Evolutionary conservation across 306 rosid species (phyloP), one percentile per base, ranked within the genome.

Genomic region (Fragaria vesca): DNA sequence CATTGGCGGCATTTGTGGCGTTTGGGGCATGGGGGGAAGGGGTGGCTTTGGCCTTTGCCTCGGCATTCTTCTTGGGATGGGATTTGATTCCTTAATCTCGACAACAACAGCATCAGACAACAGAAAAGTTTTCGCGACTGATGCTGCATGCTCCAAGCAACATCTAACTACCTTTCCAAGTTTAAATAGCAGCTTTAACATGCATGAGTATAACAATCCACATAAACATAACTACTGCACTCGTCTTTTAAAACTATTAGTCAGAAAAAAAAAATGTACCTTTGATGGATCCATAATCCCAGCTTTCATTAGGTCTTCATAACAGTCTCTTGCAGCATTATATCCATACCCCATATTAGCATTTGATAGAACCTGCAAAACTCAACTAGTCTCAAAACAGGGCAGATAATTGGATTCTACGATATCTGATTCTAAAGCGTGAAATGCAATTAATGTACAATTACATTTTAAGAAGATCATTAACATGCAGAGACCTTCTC

Each of bases 281-380:
- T 94, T 92, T 18, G 97, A 50, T 77, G 97, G 98, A 84, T 94
- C 98, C 83, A 94, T 89, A 78, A 94, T 94, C 69, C 95, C 91
- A 79, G 93, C 92, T 80, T 87, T 72, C 91, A 92, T 87, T 36
- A 92, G 89, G 88, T 92, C 95, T 85, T 92, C 98, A 28, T 89
- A 94, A 74, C 90, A 75, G 74, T 90, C 87, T 80, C 54, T 89
- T 24, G 95, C 96, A 78, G 97, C 97, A 74, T 94, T 94, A 82
- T 90, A 92, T 81, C 98, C 97, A 51, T 88, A 90, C 74, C 78
- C 82, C 50, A 78, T 48, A 74, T 87, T 66, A 74, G 85, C 82
- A 17, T 85, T 82, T 8, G 85, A 81, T 30, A 94, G 88, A 88
- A 92, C 84, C 97, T 92, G 93, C 66, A 76, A 63, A 51, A 69